A percentile compares a stretch with the other conserved stretches of the same genome.
phyloP scores from a whole-genome alignment of 306 rosid species.

The Coriaria nepalensis region DNA sequence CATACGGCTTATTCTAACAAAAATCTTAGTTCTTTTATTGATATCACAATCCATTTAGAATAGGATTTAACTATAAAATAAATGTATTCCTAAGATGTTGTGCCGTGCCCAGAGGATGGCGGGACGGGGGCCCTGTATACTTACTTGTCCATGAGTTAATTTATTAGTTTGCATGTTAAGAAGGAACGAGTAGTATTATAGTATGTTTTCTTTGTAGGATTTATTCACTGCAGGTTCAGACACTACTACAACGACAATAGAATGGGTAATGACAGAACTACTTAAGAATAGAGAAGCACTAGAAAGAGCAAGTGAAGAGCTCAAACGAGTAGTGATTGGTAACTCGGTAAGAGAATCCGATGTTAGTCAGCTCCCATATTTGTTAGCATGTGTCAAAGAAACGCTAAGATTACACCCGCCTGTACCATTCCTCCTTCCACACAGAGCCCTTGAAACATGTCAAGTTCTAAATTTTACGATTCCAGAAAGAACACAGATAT shows the following conservation, averaged over 20 bases:
- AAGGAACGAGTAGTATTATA: no score
- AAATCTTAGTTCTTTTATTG: no score
- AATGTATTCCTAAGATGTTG: no score
- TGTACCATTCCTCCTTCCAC: constrained; percentile 21
- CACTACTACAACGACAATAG: constrained; percentile 11
- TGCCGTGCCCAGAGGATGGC: no score
- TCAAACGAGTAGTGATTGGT: background rate
- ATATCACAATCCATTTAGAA: no score
- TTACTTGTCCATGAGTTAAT: no score
- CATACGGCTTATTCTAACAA: no score
- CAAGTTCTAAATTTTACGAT: constrained; percentile 15
- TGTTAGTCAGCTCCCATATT: constrained; percentile 5
- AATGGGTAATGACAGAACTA: constrained; percentile 25
- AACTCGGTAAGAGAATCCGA: constrained; percentile 8
- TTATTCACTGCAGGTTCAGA: constrained; percentile 16
- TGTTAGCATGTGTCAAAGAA: constrained; percentile 19
- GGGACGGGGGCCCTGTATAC: no score
- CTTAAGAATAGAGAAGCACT: constrained; percentile 7
- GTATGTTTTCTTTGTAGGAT: constrained; percentile 2
- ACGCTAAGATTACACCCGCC: constrained; percentile 21
- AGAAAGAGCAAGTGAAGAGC: constrained; percentile 11
- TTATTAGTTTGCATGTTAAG: no score
- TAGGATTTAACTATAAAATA: no score
- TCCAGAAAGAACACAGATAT: constrained; percentile 11
- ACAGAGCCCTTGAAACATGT: constrained; percentile 7